Percentiles rank a stretch among this genome's conserved stretches.
phyloP scores from a whole-genome alignment of 176 grass and related monocot species.

The Eremochloa ophiuroides region DNA sequence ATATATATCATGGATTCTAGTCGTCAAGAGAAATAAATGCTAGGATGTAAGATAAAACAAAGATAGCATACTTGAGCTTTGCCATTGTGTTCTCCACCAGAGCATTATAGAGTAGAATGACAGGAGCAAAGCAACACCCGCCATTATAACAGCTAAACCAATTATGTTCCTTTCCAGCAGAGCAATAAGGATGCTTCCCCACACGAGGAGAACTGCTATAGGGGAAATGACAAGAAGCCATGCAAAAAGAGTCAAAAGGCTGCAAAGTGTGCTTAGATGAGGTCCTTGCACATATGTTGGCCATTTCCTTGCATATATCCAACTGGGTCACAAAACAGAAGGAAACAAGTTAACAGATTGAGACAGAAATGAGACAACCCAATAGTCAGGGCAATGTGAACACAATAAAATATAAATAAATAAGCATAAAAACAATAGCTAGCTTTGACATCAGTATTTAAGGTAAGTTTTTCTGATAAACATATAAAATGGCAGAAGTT shows the following conservation, averaged over 20 bases:
- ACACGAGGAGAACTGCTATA: slow-evolving; percentile 57
- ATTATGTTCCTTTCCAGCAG: slow-evolving; percentile 90
- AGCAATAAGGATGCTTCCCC: slow-evolving; percentile 82
- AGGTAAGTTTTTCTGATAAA: neutral
- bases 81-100: slow-evolving; percentile 99
- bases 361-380: neutral
- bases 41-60: slow-evolving; percentile 22
- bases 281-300: slow-evolving; percentile 74
- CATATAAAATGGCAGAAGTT: neutral
- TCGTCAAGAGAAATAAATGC: slow-evolving; percentile 14
- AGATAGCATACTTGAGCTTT: slow-evolving; percentile 90
- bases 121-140: slow-evolving; percentile 75
- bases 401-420: slow-evolving; percentile 20
- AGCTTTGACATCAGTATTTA: neutral
- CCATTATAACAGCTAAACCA: slow-evolving; percentile 98
- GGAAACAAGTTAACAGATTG: slow-evolving; percentile 27
- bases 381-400: neutral
- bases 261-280: slow-evolving; percentile 72
- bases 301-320: slow-evolving; percentile 99
- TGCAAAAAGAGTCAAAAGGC: slow-evolving; percentile 62
- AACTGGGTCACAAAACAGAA: slow-evolving; percentile 56
- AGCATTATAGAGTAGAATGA: slow-evolving; percentile 99
- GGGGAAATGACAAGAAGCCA: slow-evolving; percentile 89
- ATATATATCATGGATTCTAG: slow-evolving; percentile 4
- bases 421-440: neutral